These are phyloP conservation scores for Yamadazyma diospyri DNA, from an alignment of 1,139 yeast genomes.

Conservation along the genomic window DNA sequence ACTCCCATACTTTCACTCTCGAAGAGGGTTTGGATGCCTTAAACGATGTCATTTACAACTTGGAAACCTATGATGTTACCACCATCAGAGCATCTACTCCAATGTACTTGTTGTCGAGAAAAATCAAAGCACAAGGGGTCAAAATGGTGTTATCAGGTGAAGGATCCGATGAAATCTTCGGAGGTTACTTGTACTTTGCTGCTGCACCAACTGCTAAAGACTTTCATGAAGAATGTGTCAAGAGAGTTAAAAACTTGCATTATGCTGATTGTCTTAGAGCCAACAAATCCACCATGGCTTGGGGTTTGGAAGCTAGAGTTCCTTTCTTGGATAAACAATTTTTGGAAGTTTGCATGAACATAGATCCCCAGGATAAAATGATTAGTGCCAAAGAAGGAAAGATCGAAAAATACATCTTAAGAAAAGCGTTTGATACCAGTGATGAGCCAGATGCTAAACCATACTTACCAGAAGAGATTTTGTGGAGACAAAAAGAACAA, in stretches of 20 bases:
- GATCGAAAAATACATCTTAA: slow-evolving; percentile 90
- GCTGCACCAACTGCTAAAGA: slow-evolving; percentile 90
- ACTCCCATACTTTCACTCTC: slow-evolving; percentile 94
- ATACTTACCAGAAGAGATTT: slow-evolving; percentile 91
- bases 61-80: slow-evolving; percentile 97
- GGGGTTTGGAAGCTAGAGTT: slow-evolving; percentile 99
- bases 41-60: slow-evolving; percentile 88
- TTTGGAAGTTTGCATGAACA: slow-evolving; percentile 90
- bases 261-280: slow-evolving; percentile 97
- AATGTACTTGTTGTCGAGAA: slow-evolving; percentile 92
- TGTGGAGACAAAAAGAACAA: slow-evolving; percentile 99
- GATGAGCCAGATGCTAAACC: slow-evolving; percentile 70
- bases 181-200: slow-evolving; percentile 96
- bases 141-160: slow-evolving; percentile 99
- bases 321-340: slow-evolving; percentile 96
- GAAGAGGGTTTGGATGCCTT: slow-evolving; percentile 96
- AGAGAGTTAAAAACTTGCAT: slow-evolving; percentile 95
- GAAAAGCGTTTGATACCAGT: slow-evolving; percentile 93
- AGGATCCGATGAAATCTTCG: slow-evolving; percentile 98
- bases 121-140: slow-evolving; percentile 98
- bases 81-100: slow-evolving; percentile 99
- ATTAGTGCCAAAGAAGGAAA: slow-evolving; percentile 65
- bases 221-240: slow-evolving; percentile 93
- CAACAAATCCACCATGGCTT: slow-evolving; percentile 98
- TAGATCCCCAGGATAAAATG: slow-evolving; percentile 87